Conservation (phyloP, 192 early-diverging fungal genomes). For the Coemansia nantahalensis region DNA sequence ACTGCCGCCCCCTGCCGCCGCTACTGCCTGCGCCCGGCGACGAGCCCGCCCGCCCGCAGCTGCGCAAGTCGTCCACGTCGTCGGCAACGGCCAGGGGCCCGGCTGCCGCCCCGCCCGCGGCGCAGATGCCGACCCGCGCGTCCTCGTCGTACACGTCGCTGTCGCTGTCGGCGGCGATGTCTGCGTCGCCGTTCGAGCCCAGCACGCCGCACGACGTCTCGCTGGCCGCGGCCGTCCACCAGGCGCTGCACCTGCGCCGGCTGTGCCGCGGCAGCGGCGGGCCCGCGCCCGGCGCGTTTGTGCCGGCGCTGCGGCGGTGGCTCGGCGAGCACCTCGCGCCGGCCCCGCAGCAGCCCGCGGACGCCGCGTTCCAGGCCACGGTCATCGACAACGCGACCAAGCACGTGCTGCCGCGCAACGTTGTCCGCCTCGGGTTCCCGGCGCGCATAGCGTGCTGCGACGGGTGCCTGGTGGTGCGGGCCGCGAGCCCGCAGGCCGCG, state of each 20-base stretch:
- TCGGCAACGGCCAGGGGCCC: not conserved
- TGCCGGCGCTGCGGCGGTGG: conserved; percentile 14
- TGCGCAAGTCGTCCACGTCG: conserved; percentile 3
- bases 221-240: conserved; percentile 27
- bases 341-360: not conserved
- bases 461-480: conserved; percentile 16
- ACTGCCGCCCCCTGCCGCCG: not conserved
- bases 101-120: no score
- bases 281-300: not conserved
- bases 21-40: not conserved
- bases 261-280: not conserved
- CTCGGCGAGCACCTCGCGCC: conserved; percentile 2
- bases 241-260: conserved; percentile 15
- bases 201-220: conserved; percentile 6
- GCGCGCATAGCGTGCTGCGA: conserved; percentile 16
- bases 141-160: conserved; percentile 17
- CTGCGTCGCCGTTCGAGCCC: conserved; percentile 28
- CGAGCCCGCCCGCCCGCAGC: not conserved
- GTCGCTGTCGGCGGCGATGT: not conserved
- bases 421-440: conserved; percentile 17
- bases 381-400: conserved; percentile 35
- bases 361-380: not conserved
- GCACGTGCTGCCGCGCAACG: conserved; percentile 18
- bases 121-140: not conserved
- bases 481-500: not conserved